phyloP scores from a whole-genome alignment of 2,329 filamentous ascomycete species.

The Pseudopithomyces maydicus region DNA sequence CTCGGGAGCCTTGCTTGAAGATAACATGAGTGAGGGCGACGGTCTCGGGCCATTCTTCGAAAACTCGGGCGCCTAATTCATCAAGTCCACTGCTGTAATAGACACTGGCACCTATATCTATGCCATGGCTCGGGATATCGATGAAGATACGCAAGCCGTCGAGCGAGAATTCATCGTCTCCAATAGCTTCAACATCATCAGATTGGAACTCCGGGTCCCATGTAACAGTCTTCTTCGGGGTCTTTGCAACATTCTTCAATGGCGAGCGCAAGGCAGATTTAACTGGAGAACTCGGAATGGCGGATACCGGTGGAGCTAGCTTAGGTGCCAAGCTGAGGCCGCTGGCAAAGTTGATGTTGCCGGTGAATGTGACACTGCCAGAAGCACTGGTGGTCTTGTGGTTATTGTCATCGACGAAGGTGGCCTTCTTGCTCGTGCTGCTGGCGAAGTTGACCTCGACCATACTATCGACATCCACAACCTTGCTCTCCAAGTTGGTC shows the following conservation, averaged over 20 bases:
- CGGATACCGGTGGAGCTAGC: conserved; percentile 13
- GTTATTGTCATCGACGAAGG: no score
- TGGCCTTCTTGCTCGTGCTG: no score
- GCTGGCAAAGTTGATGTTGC: not conserved
- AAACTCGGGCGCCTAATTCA: conserved; percentile 80
- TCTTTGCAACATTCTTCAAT: conserved; percentile 34
- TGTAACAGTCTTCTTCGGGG: conserved; percentile 45
- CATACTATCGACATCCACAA: no score
- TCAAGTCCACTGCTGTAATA: conserved; percentile 78
- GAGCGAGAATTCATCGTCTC: conserved; percentile 31
- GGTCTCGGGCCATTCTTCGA: conserved; percentile 70
- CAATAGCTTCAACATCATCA: conserved; percentile 20
- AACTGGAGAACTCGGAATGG: conserved; percentile 25
- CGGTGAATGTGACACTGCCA: not conserved
- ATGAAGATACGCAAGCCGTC: conserved; percentile 77
- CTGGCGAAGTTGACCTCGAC: no score
- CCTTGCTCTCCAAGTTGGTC: no score
- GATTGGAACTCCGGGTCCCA: conserved; percentile 20
- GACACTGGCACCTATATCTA: conserved; percentile 50
- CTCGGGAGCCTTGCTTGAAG: conserved; percentile 83
- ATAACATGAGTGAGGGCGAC: conserved; percentile 83
- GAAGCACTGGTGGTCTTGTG: no score
- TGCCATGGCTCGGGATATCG: conserved; percentile 81
- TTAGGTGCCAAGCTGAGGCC: conserved; percentile 1
- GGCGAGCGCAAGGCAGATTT: conserved; percentile 46